Conservation (phyloP, 108 stramenopile genomes). For the Pseudonitzschia multistriata region DNA sequence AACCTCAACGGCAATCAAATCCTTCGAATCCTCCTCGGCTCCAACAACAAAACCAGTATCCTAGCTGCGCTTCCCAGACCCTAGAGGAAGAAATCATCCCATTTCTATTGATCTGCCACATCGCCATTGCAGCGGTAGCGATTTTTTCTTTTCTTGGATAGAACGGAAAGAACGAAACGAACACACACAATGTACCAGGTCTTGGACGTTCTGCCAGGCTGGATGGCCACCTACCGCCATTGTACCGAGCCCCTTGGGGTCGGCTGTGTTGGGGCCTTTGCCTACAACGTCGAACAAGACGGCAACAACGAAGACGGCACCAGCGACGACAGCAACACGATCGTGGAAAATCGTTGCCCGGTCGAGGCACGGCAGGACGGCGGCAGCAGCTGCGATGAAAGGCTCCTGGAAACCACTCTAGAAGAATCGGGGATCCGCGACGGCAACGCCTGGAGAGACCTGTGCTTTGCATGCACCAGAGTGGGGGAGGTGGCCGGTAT, state of each 20-base stretch:
- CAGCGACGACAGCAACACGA: neutral
- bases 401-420: neutral
- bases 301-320: neutral
- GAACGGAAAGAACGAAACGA: neutral
- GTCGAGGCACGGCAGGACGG: neutral
- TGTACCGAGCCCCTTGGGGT: too few species aligned
- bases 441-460: neutral
- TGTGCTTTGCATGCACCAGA: neutral
- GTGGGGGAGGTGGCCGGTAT: neutral
- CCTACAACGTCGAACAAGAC: neutral
- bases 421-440: neutral
- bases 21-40: too few species aligned
- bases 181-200: neutral
- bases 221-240: too few species aligned
- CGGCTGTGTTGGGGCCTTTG: neutral
- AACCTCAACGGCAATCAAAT: neutral
- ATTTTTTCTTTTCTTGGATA: neutral
- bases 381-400: neutral
- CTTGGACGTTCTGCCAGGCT: neutral
- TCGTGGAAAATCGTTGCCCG: neutral
- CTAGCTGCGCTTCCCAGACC: neutral
- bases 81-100: slow-evolving; percentile 1
- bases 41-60: neutral
- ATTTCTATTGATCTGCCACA: neutral
- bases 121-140: neutral